These are phyloP conservation scores for Paxillus involutus DNA, from an alignment of 768 basidiomycete species.

Conservation along the genomic window DNA sequence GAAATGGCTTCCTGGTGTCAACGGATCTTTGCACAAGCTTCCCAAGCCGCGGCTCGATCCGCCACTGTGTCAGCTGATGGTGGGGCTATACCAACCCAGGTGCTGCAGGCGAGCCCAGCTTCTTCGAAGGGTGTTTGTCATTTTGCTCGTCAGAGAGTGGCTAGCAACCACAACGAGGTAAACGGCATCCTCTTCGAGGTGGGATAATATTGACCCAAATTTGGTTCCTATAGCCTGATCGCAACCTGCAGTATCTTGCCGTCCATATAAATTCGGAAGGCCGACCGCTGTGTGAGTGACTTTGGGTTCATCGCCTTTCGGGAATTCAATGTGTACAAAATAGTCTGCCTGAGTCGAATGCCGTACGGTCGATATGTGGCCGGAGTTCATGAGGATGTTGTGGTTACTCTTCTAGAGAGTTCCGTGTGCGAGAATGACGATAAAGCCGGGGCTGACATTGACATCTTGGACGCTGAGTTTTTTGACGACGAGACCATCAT, in stretches of 20 bases:
- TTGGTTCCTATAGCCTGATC: slow-evolving; percentile 38
- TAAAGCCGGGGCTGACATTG: slow-evolving; percentile 35
- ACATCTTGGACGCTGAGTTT: slow-evolving; percentile 69
- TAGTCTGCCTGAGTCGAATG: slow-evolving; percentile 60
- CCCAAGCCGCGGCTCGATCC: slow-evolving; percentile 63
- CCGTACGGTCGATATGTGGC: slow-evolving; percentile 44
- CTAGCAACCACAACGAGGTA: slow-evolving; percentile 49
- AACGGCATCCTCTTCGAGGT: slow-evolving; percentile 26
- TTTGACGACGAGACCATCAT: slow-evolving; percentile 75
- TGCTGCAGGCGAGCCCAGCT: slow-evolving; percentile 31
- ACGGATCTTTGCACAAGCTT: slow-evolving; percentile 59
- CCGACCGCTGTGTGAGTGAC: slow-evolving; percentile 47
- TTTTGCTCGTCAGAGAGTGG: slow-evolving; percentile 56
- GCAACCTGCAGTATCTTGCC: slow-evolving; percentile 53
- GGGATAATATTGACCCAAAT: slow-evolving; percentile 26
- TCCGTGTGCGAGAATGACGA: slow-evolving; percentile 32
- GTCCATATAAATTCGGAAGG: slow-evolving; percentile 43
- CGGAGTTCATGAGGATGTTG: slow-evolving; percentile 40
- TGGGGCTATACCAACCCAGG: slow-evolving; percentile 29
- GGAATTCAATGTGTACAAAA: slow-evolving; percentile 35
- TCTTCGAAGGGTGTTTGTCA: slow-evolving; percentile 31
- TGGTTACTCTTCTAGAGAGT: slow-evolving; percentile 54
- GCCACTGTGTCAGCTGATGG: slow-evolving; percentile 40
- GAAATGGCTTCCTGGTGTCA: slow-evolving; percentile 63
- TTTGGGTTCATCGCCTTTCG: slow-evolving; percentile 18